Evolutionary conservation across 2,329 filamentous ascomycete species (phyloP).

Genomic region (Botrytis aclada): DNA sequence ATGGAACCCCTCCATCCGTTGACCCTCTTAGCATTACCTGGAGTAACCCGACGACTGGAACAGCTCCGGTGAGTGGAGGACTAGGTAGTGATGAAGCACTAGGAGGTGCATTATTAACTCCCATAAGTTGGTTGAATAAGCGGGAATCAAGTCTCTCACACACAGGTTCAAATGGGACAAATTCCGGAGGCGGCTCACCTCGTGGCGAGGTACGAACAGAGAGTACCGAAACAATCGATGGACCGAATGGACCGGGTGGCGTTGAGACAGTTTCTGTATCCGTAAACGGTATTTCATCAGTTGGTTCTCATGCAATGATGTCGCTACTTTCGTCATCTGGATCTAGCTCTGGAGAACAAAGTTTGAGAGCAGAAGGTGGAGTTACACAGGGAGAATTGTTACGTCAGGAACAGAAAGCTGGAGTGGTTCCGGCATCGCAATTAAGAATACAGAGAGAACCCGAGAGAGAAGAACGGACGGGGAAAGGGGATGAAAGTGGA

Average conservation of each 20-base stretch:
- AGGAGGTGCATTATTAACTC: slow-evolving; percentile 86
- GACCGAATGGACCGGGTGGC: slow-evolving; percentile 73
- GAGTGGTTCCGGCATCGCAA: slow-evolving; percentile 69
- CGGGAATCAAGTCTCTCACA: slow-evolving; percentile 32
- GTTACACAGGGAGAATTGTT: slow-evolving; percentile 82
- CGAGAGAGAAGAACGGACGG: slow-evolving; percentile 23
- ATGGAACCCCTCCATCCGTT: slow-evolving; percentile 49
- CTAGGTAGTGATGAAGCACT: slow-evolving; percentile 84
- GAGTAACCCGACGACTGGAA: slow-evolving; percentile 44
- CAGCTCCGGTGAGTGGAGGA: slow-evolving; percentile 31
- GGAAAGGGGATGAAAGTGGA: slow-evolving; percentile 19
- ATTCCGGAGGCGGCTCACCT: slow-evolving; percentile 24
- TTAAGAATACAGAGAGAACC: slow-evolving; percentile 39
- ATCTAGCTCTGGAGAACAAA: slow-evolving; percentile 25
- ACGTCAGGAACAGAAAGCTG: slow-evolving; percentile 80
- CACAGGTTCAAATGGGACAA: slow-evolving; percentile 11
- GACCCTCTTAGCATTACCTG: slow-evolving; percentile 45
- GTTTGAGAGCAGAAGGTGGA: slow-evolving; percentile 44
- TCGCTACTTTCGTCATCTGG: slow-evolving; percentile 29
- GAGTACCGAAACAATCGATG: slow-evolving; percentile 76
- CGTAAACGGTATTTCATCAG: slow-evolving; percentile 64
- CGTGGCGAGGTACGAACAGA: slow-evolving; percentile 62
- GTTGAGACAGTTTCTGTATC: slow-evolving; percentile 79
- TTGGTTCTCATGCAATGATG: slow-evolving; percentile 38
- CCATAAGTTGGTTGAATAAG: slow-evolving; percentile 80